Evolutionary conservation across 306 rosid genomes (phyloP), one percentile per base, ranked within the genome.

Genomic region (Prunus mira): DNA sequence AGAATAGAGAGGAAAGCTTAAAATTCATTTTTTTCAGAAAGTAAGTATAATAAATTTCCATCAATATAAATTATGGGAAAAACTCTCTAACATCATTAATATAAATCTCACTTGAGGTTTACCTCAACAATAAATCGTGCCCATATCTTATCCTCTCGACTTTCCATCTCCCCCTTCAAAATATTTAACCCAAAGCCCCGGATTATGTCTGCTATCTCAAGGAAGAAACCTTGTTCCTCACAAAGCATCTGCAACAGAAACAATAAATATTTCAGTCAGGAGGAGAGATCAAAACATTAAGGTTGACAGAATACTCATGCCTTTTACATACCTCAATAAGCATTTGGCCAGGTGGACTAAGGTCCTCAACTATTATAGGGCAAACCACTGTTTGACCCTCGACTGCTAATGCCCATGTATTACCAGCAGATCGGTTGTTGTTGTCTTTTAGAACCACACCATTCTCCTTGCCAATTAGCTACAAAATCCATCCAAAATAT

Each of bases 351-450:
- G 92, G 96, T 25, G 78, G 73, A 67, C 51, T 84, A 73, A 89
- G 94, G 83, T 95, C 97, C 79, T 95, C 96, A 18, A 95, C 96
- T 69, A 90, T 86, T 56, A 95, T 83, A 3, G 97, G 99, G 74
- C 97, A 95, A 76, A 82, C 84, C 87, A 88, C 78, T 45, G 90
- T 86, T 83, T 86, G 87, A 27, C 82, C 76, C 61, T 84, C 92
- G 54, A 92, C 91, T 80, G 90, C 96, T 70, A 78, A 84, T 43
- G 96, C 97, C 90, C 97, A 89, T 45, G 98, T 95, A 69, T 76
- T 56, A 27, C 80, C 81, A 70, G 83, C 78, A 60, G 72, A 79
- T 68, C 25, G 50, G 13, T 52, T 72, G 65, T 67, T 73, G 67
- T 76, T 77, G 75, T 86, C 88, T 78, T 81, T 84, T 57, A 72